Percentiles rank a stretch among this genome's conserved stretches.
Evolutionary conservation across 2,329 filamentous ascomycete species (phyloP).

Genomic region (Nothophoma quercina): DNA sequence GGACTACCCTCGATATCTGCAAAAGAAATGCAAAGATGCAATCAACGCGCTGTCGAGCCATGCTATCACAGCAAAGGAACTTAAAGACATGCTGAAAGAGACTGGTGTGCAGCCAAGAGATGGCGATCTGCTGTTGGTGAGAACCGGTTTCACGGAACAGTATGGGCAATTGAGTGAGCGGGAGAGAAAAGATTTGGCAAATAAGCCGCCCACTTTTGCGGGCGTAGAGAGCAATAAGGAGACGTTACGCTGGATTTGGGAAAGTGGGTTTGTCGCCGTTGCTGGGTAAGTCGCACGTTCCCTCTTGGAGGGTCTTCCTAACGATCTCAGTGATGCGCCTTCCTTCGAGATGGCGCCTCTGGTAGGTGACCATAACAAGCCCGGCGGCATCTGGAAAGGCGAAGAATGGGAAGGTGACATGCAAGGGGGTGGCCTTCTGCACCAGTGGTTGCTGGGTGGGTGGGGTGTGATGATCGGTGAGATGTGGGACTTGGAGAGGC

Average conservation of each 20-base stretch:
- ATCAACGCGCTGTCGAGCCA: slow-evolving; percentile 35
- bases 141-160: slow-evolving; percentile 48
- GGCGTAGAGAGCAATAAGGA: slow-evolving; percentile 51
- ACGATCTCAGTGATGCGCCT: slow-evolving; percentile 39
- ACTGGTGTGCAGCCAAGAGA: slow-evolving; percentile 46
- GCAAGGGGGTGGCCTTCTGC: slow-evolving; percentile 45
- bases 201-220: slow-evolving; percentile 44
- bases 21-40: slow-evolving; percentile 25
- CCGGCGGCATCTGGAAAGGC: slow-evolving; percentile 44
- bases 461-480: slow-evolving; percentile 51
- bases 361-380: slow-evolving; percentile 40
- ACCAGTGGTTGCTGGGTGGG: slow-evolving; percentile 44
- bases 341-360: slow-evolving; percentile 56
- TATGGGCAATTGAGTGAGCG: slow-evolving; percentile 37
- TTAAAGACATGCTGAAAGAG: slow-evolving; percentile 45
- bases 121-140: slow-evolving; percentile 40
- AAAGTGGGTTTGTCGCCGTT: slow-evolving; percentile 55
- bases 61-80: slow-evolving; percentile 27
- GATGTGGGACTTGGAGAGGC: slow-evolving; percentile 57
- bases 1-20: slow-evolving; percentile 42
- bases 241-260: slow-evolving; percentile 57
- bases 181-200: slow-evolving; percentile 37
- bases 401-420: slow-evolving; percentile 46
- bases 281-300: slow-evolving; percentile 40
- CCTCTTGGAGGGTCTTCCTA: slow-evolving; percentile 31